Percentiles rank a stretch among this genome's conserved stretches.
phyloP scores from a whole-genome alignment of 2,329 filamentous ascomycete species.

The Ophiocordyceps sinensis region DNA sequence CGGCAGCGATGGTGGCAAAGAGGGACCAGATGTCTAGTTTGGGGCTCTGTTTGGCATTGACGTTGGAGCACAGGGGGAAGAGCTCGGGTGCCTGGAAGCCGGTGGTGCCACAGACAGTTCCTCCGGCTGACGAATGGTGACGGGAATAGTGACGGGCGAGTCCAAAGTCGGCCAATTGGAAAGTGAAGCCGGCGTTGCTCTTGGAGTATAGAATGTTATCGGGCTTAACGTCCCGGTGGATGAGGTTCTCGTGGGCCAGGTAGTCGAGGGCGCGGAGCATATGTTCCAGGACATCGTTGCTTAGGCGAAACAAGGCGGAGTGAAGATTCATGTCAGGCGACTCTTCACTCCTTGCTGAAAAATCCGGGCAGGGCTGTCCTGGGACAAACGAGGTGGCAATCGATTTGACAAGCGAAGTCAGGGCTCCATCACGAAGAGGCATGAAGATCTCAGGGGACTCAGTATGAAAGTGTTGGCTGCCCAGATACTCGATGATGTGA shows the following conservation, averaged over 20 bases:
- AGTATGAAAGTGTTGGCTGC: not conserved
- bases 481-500: not conserved
- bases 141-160: not conserved
- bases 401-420: not conserved
- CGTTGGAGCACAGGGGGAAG: not conserved
- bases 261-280: constrained; percentile 1
- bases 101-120: not conserved
- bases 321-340: too few species aligned
- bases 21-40: constrained; percentile 2
- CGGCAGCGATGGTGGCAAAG: not conserved
- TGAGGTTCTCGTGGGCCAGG: not conserved
- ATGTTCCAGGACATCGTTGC: not conserved
- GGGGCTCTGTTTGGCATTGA: not conserved
- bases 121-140: too few species aligned
- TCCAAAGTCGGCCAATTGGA: constrained; percentile 2
- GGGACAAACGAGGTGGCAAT: too few species aligned
- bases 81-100: not conserved
- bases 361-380: too few species aligned
- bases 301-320: too few species aligned
- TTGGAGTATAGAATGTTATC: constrained; percentile 1
- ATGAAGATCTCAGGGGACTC: not conserved
- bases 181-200: not conserved
- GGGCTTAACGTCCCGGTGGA: constrained; percentile 1
- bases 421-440: not conserved
- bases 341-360: too few species aligned